Percentiles rank a stretch among this genome's conserved stretches.
phyloP scores from a whole-genome alignment of 305 asterid genomes.

The Solanum aculeatissimum region DNA sequence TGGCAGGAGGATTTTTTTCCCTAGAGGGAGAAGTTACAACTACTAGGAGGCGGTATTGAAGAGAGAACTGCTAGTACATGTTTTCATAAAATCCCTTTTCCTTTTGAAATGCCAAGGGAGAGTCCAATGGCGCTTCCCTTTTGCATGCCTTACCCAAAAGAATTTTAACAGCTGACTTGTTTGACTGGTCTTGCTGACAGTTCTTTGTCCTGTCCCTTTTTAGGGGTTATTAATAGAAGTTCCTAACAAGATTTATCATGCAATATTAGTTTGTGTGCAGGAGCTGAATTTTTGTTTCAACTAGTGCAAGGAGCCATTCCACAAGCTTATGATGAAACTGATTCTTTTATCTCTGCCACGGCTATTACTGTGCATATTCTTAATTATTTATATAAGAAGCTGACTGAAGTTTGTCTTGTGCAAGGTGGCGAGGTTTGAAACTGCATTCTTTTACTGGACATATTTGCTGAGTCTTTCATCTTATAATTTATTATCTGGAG shows the following conservation, averaged over 20 bases:
- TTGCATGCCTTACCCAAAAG: neutral
- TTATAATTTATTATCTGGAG: conserved; percentile 4
- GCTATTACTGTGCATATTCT: conserved; percentile 60
- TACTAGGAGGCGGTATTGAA: neutral
- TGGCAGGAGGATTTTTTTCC: neutral
- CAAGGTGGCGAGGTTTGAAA: conserved; percentile 86
- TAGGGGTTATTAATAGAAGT: neutral
- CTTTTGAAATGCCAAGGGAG: neutral
- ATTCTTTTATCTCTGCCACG: conserved; percentile 41
- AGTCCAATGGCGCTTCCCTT: neutral
- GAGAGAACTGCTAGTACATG: neutral
- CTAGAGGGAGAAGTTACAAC: neutral
- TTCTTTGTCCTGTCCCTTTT: neutral
- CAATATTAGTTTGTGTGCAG: conserved; percentile 72
- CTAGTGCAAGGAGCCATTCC: conserved; percentile 78
- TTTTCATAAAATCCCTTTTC: neutral
- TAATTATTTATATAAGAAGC: conserved; percentile 69
- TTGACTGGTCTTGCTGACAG: neutral
- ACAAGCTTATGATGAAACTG: conserved; percentile 34
- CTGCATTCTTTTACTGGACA: neutral
- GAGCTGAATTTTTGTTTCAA: conserved; percentile 80
- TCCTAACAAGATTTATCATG: conserved; percentile 19
- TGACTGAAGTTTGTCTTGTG: conserved; percentile 79
- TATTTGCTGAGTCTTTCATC: neutral
- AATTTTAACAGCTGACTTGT: neutral